phyloP scores from a whole-genome alignment of 75 land plant genomes.

The Pinus taeda region DNA sequence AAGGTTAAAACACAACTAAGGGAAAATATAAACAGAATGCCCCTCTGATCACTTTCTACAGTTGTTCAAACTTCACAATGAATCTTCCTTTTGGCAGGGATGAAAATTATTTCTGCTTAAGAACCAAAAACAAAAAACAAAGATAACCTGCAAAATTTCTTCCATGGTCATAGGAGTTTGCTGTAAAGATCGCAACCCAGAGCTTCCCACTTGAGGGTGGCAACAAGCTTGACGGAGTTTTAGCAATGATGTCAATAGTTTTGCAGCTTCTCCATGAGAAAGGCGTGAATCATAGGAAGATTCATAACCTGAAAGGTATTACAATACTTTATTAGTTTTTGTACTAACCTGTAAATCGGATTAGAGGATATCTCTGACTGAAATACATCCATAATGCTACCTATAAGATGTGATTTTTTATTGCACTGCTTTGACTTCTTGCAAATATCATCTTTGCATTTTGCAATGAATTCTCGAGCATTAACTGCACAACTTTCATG shows the following conservation, averaged over 20 bases:
- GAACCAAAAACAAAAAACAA: not conserved
- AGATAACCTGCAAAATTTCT: constrained; percentile 71
- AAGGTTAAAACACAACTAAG: constrained; percentile 6
- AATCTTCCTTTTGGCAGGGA: not conserved
- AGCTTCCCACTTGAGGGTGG: constrained; percentile 99
- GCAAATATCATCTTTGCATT: constrained; percentile 35
- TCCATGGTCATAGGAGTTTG: constrained; percentile 96
- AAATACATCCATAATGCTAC: not conserved
- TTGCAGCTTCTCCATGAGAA: constrained; percentile 70
- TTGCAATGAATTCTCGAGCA: constrained; percentile 73
- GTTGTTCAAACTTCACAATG: constrained; percentile 2
- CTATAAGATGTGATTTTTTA: not conserved
- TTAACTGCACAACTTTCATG: constrained; percentile 81
- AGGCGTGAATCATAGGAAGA: constrained; percentile 36
- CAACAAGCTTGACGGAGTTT: constrained; percentile 98
- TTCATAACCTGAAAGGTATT: constrained; percentile 24
- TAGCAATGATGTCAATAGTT: constrained; percentile 70
- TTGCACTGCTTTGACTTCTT: constrained; percentile 12
- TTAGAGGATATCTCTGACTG: not conserved
- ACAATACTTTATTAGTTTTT: constrained; percentile 5
- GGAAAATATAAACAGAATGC: not conserved
- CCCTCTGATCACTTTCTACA: not conserved
- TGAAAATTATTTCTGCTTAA: not conserved
- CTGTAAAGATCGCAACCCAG: constrained; percentile 88
- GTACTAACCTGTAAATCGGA: not conserved